phyloP scores from a whole-genome alignment of 2,329 filamentous ascomycete genomes.

The Alternaria alternata region DNA sequence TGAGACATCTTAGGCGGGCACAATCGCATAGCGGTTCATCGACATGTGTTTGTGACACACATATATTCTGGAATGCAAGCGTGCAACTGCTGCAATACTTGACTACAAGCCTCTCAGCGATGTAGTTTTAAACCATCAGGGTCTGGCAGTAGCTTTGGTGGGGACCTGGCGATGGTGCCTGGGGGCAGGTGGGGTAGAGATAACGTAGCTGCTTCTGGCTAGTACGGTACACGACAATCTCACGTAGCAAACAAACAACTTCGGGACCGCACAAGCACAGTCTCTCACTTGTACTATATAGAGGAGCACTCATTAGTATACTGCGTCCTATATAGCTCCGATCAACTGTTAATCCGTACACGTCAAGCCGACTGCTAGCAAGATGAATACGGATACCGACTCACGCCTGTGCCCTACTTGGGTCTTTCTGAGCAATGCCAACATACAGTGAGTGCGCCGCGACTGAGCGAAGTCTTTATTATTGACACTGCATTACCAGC shows the following conservation, averaged over 20 bases:
- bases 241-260: background rate
- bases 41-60: too few species aligned
- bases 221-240: background rate
- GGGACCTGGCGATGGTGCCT: background rate
- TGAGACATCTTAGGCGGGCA: too few species aligned
- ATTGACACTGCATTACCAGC: background rate
- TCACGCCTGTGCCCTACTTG: constrained; percentile 18
- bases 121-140: background rate
- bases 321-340: too few species aligned
- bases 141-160: background rate
- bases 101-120: background rate
- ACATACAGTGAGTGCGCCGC: constrained; percentile 22
- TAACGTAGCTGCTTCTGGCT: background rate
- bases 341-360: background rate
- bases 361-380: background rate
- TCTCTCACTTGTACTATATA: background rate
- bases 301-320: background rate
- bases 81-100: too few species aligned
- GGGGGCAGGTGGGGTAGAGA: background rate
- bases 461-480: background rate
- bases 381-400: background rate
- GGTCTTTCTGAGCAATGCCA: constrained; percentile 18
- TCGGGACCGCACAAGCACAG: background rate
- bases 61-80: too few species aligned
- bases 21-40: too few species aligned